Conservation (phyloP, 352 stramenopile genomes). For the Phytophthora hibernalis region DNA sequence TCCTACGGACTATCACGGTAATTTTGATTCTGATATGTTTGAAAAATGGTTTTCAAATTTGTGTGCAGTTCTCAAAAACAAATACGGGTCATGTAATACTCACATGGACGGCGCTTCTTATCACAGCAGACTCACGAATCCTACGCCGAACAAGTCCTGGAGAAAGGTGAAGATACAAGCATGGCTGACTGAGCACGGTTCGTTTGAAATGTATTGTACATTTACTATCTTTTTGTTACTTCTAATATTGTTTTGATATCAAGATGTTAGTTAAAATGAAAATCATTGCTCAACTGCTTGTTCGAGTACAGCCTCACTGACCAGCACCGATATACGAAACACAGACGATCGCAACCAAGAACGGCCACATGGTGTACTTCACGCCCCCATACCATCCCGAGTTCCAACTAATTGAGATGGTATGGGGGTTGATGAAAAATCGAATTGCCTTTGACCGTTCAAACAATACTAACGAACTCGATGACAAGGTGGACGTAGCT, state of each 20-base stretch:
- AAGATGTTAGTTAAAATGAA: background rate
- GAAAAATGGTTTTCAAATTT: background rate
- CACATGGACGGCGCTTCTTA: background rate
- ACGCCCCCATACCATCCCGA: conserved; percentile 1
- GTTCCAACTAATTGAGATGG: conserved; percentile 1
- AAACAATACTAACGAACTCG: background rate
- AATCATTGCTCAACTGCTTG: background rate
- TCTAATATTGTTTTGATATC: background rate
- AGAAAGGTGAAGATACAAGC: background rate
- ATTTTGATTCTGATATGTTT: background rate
- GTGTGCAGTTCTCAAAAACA: background rate
- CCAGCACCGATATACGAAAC: background rate
- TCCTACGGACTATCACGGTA: background rate
- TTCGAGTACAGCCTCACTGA: background rate
- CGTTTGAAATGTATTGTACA: background rate
- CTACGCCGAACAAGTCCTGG: background rate
- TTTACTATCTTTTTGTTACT: no score
- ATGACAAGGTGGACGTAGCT: no score
- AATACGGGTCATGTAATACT: background rate
- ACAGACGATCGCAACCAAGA: background rate
- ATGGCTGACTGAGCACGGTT: background rate
- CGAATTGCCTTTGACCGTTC: background rate
- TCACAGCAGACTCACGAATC: background rate
- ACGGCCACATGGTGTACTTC: background rate
- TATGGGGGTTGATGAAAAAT: conserved; percentile 6